Percentiles rank a stretch among this genome's conserved stretches.
Evolutionary conservation across 257 asterid genomes (phyloP).

Genomic region (Rubia yunnanensis): DNA sequence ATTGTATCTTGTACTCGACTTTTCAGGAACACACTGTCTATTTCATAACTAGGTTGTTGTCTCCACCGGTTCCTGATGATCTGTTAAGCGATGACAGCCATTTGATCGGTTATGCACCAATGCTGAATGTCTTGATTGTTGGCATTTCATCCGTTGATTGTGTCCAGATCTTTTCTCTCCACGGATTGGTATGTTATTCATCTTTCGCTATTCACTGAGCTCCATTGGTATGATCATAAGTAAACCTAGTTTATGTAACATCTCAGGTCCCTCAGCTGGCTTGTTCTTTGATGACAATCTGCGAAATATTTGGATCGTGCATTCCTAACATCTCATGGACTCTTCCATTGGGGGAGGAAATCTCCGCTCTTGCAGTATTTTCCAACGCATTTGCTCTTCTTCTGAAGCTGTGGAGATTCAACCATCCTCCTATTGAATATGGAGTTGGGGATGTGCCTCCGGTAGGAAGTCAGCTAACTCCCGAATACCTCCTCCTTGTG

Average conservation of each 20-base stretch:
- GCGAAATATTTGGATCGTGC: constrained; percentile 88
- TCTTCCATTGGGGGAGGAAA: constrained; percentile 65
- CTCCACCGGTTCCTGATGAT: constrained; percentile 71
- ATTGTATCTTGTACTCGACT: constrained; percentile 16
- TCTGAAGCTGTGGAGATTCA: constrained; percentile 84
- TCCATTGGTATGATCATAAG: background rate
- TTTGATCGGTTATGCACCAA: constrained; percentile 77
- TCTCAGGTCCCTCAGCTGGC: constrained; percentile 97
- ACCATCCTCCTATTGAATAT: constrained; percentile 87
- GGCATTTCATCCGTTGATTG: constrained; percentile 92
- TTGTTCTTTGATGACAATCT: constrained; percentile 76
- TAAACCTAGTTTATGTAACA: constrained; percentile 1
- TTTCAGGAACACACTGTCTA: constrained; percentile 82
- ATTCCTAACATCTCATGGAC: constrained; percentile 67
- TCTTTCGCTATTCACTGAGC: background rate
- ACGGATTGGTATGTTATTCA: constrained; percentile 68
- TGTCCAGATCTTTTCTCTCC: constrained; percentile 90
- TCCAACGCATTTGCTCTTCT: constrained; percentile 97
- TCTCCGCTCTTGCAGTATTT: constrained; percentile 76
- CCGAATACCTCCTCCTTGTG: constrained; percentile 78
- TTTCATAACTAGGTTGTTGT: constrained; percentile 74
- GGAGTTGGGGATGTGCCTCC: constrained; percentile 96
- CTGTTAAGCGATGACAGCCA: constrained; percentile 59
- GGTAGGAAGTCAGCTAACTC: constrained; percentile 85
- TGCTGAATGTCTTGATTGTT: constrained; percentile 80